Percentiles rank a stretch among this genome's conserved stretches.
phyloP scores from a whole-genome alignment of 352 stramenopile genomes.

The Pythium vanterpoolii region DNA sequence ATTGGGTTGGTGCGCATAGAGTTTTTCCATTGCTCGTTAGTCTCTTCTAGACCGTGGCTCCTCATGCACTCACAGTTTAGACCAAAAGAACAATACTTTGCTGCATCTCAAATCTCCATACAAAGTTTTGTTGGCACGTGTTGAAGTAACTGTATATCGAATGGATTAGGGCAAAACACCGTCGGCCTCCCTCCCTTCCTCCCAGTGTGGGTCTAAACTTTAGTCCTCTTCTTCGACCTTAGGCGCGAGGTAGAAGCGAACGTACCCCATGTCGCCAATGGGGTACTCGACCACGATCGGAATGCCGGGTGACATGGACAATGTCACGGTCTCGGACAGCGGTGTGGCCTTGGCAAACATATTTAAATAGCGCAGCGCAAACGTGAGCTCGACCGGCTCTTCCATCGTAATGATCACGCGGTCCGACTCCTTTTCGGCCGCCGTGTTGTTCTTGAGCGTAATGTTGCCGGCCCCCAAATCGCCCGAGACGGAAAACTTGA shows the following conservation, averaged over 20 bases:
- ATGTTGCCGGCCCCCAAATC: slow-evolving; percentile 97
- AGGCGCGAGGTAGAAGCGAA: slow-evolving; percentile 99
- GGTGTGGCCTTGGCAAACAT: slow-evolving; percentile 99
- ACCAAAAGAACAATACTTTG: too few relatives aligned
- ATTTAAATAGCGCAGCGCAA: slow-evolving; percentile 99
- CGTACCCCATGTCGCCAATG: slow-evolving; percentile 96
- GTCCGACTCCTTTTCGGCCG: slow-evolving; percentile 84
- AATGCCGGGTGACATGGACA: slow-evolving; percentile 97
- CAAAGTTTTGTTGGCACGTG: too few relatives aligned
- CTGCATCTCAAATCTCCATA: too few relatives aligned
- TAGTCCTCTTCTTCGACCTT: slow-evolving; percentile 99
- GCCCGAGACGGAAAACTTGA: slow-evolving; percentile 96
- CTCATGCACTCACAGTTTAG: too few relatives aligned
- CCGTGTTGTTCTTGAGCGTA: slow-evolving; percentile 89
- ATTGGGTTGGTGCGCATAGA: not conserved
- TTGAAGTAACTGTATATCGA: too few relatives aligned
- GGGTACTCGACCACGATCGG: slow-evolving; percentile 99
- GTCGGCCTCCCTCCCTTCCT: too few relatives aligned
- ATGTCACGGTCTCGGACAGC: slow-evolving; percentile 93
- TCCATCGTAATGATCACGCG: slow-evolving; percentile 98
- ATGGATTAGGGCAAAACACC: too few relatives aligned
- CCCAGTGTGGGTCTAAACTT: too few relatives aligned
- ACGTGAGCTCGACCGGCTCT: slow-evolving; percentile 98
- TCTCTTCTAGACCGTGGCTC: too few relatives aligned
- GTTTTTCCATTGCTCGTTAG: not conserved